These are phyloP conservation scores for Acer campestre DNA, from an alignment of 345 rosid species.

Conservation along the genomic window DNA sequence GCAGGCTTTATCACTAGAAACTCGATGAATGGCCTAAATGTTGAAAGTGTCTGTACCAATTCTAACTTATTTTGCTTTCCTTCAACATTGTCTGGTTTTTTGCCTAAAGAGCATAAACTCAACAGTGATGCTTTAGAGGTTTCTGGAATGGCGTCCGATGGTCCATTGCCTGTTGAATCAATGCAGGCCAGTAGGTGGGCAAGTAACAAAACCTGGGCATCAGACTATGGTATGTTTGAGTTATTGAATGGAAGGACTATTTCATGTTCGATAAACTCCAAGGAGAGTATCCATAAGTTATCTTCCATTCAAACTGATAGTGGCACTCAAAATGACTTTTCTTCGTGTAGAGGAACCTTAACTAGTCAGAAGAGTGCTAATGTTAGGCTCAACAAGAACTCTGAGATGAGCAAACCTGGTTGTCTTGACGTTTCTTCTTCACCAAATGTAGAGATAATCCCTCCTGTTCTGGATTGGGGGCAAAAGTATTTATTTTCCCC, in stretches of 20 bases:
- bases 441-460: slow-evolving; percentile 50
- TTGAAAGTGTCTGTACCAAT: slow-evolving; percentile 43
- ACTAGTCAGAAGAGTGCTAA: slow-evolving; percentile 28
- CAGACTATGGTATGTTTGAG: slow-evolving; percentile 44
- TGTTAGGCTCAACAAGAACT: slow-evolving; percentile 31
- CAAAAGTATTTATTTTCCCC: slow-evolving; percentile 49
- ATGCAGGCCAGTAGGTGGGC: slow-evolving; percentile 30
- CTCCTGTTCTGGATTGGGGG: slow-evolving; percentile 64
- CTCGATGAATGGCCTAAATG: slow-evolving; percentile 24
- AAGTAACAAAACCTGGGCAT: slow-evolving; percentile 44
- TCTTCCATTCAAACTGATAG: slow-evolving; percentile 29
- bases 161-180: slow-evolving; percentile 31
- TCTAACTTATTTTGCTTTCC: slow-evolving; percentile 67
- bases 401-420: slow-evolving; percentile 35
- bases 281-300: slow-evolving; percentile 34
- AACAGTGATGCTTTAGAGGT: slow-evolving; percentile 36
- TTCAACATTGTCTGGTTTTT: slow-evolving; percentile 56
- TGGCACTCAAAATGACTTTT: slow-evolving; percentile 40
- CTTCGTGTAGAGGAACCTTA: slow-evolving; percentile 47
- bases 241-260: slow-evolving; percentile 49
- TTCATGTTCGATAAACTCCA: slow-evolving; percentile 54
- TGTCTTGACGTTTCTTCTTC: slow-evolving; percentile 36
- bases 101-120: slow-evolving; percentile 23
- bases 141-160: slow-evolving; percentile 35
- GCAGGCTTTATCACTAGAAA: slow-evolving; percentile 26